Base-by-base conservation (phyloP, 352 stramenopile species). In the Plasmopara muralis region DNA sequence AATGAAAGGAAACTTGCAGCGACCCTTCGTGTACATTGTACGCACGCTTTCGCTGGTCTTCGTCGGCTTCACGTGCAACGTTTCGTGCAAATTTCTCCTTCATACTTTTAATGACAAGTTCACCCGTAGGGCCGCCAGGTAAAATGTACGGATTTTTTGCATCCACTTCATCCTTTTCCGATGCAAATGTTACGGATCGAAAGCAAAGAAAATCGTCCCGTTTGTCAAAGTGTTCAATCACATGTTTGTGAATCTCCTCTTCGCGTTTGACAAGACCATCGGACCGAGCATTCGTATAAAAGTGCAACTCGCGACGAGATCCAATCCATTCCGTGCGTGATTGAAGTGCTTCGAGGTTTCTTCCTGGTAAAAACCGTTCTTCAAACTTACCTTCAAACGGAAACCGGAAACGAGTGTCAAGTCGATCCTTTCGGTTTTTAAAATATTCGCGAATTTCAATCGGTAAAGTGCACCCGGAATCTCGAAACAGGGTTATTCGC, bases 361-460 rank as follows among this genome's bases (percentile, higher is more conserved):
- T 67, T 4, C 85, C 89, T 0, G 81, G 78, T 0, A 50, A 50
- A 57, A 96, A 95, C 16, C 77, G 55, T 53, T 97, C 87, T 33
- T 89, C 82, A 47, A 96, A 93, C 55, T 83, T 90, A 15, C 74
- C 77, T 45, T 96, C 81, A 43, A 96, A 77, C 9, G 85, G 92
- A 43, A 78, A 85, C 6, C 89, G 79, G 9, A 65, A 62, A 16
- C 91, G 77, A 12, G 62, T 68, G 41, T 92, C 77, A 18, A 97
- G 85, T 48, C 82, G 85, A 67, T 97, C 91, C 53, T 92, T 88
- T 40, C 92, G 76, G 55, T 97, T 93, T 43, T 83, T 79, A 55
- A 98, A 98, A 49, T 87, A 77, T 64, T 98, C 93, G 14, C 81
- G 80, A 46, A 97, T 85, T 55, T 96, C 81, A n/a, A 88, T 59